phyloP scores from a whole-genome alignment of 768 basidiomycete genomes.

The Leucosporidium creatinivorum region DNA sequence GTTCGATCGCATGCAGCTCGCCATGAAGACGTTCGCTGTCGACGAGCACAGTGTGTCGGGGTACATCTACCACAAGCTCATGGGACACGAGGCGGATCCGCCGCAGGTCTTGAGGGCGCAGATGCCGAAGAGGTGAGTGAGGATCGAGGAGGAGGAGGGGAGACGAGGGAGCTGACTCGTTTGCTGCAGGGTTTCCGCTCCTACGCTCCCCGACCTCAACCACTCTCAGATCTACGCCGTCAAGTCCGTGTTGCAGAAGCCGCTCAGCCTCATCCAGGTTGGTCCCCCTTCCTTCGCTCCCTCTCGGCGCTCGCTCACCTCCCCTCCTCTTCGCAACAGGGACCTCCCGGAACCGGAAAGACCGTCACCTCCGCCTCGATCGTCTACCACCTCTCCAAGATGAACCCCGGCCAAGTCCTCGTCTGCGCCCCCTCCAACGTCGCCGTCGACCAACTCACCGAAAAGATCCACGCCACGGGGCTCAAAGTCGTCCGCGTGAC shows the following conservation, averaged over 20 bases:
- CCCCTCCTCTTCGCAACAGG: constrained; percentile 43
- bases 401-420: constrained; percentile 93
- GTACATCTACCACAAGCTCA: constrained; percentile 97
- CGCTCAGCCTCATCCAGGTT: constrained; percentile 88
- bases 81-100: constrained; percentile 86
- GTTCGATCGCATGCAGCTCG: constrained; percentile 97
- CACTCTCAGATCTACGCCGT: constrained; percentile 99
- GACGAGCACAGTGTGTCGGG: constrained; percentile 99
- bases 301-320: neutral
- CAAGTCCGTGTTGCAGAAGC: constrained; percentile 97
- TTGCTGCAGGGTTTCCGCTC: constrained; percentile 67
- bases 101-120: constrained; percentile 71
- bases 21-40: constrained; percentile 99
- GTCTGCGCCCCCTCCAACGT: constrained; percentile 99
- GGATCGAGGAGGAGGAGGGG: no score
- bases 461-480: constrained; percentile 98
- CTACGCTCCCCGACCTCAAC: constrained; percentile 93
- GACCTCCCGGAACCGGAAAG: constrained; percentile 94
- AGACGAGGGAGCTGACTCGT: neutral
- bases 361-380: constrained; percentile 99
- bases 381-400: constrained; percentile 96
- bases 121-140: constrained; percentile 75
- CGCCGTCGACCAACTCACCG: constrained; percentile 96
- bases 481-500: constrained; percentile 96
- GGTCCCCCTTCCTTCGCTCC: constrained; percentile 8